phyloP scores from a whole-genome alignment of 139 green algal genomes.

The Tetradesmus lagerheimii region DNA sequence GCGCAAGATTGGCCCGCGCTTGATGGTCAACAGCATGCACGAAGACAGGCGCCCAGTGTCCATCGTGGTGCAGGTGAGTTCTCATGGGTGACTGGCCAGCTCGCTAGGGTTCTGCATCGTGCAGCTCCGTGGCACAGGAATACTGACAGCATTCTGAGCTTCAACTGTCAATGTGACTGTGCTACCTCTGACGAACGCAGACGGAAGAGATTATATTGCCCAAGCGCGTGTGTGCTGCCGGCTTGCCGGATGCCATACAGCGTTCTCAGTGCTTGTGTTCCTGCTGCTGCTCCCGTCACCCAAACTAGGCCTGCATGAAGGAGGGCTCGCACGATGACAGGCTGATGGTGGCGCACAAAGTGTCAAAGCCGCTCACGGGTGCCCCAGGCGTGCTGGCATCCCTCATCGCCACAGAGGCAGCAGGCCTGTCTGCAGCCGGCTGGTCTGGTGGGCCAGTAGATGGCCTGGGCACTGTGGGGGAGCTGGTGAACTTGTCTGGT shows the following conservation, averaged over 20 bases:
- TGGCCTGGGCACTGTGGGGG: neutral
- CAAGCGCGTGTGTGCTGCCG: too few relatives aligned
- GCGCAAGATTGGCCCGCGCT: neutral
- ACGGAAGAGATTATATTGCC: too few relatives aligned
- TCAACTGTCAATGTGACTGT: too few relatives aligned
- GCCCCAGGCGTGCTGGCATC: neutral
- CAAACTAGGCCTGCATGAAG: conserved; percentile 32
- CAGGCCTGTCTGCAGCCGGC: neutral
- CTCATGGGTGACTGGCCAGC: neutral
- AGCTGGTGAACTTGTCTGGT: neutral
- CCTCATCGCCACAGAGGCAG: conserved; percentile 16
- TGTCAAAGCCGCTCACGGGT: neutral
- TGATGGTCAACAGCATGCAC: neutral
- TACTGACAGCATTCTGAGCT: too few relatives aligned
- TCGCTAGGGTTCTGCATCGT: neutral
- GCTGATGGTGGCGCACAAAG: conserved; percentile 18
- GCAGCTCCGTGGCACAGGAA: too few relatives aligned
- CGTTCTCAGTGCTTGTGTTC: neutral
- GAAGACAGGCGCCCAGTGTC: conserved; percentile 6
- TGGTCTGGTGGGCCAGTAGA: neutral
- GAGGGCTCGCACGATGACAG: conserved; percentile 9
- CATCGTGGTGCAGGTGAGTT: conserved; percentile 34
- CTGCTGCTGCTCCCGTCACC: neutral
- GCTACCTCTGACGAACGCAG: too few relatives aligned
- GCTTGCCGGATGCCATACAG: too few relatives aligned